Evolutionary conservation across 129 eudicot genomes (phyloP).

Genomic region (Ambrosia artemisiifolia): DNA sequence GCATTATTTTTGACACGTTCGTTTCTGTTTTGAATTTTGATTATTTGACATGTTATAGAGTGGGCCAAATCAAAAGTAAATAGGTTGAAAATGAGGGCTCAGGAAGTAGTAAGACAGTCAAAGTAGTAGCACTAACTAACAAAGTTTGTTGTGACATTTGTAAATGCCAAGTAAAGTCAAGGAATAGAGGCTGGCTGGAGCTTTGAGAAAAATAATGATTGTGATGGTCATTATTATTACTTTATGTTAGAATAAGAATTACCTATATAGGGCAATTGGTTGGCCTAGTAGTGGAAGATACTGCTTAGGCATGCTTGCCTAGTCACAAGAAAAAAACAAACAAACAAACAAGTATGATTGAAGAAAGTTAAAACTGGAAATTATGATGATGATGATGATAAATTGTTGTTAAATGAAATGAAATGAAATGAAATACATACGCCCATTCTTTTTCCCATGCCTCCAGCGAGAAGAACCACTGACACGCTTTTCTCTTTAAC

Average conservation of each 20-base stretch:
- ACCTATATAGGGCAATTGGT: slow-evolving; percentile 97
- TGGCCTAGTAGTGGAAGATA: slow-evolving; percentile 98
- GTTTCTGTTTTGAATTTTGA: too few relatives aligned
- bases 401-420: neutral
- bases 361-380: too few relatives aligned
- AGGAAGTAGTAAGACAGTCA: too few relatives aligned
- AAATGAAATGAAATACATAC: slow-evolving; percentile 39
- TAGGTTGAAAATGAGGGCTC: neutral
- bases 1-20: neutral
- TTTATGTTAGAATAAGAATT: slow-evolving; percentile 17
- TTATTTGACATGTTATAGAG: neutral
- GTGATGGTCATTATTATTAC: neutral
- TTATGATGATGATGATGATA: too few relatives aligned
- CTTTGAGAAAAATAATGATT: too few relatives aligned
- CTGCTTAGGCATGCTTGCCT: slow-evolving; percentile 99
- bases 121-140: slow-evolving; percentile 1
- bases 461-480: slow-evolving; percentile 95
- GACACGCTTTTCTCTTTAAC: slow-evolving; percentile 92
- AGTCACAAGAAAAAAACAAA: slow-evolving; percentile 25
- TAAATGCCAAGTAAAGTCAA: neutral
- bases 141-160: neutral
- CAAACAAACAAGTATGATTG: slow-evolving; percentile 4
- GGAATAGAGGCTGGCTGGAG: too few relatives aligned
- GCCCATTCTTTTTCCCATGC: slow-evolving; percentile 96
- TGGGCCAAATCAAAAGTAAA: neutral